Evolutionary conservation across 177 flowering plant genomes (phyloP).

Genomic region (Vitis hybrid): DNA sequence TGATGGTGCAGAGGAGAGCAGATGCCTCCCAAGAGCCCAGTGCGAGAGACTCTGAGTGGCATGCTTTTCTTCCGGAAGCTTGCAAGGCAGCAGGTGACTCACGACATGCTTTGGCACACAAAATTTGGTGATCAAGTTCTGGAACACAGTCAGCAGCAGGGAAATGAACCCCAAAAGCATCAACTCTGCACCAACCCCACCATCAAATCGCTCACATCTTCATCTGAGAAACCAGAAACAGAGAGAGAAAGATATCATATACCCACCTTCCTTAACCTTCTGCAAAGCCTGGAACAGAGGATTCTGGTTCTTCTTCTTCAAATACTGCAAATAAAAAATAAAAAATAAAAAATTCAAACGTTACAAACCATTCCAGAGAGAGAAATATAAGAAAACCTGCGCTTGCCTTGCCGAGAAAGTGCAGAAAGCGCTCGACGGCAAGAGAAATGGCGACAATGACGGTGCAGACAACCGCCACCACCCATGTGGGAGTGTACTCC

Average conservation of each 20-base stretch:
- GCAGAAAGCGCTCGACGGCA: constrained; percentile 51
- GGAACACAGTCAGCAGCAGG: constrained; percentile 69
- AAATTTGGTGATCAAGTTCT: constrained; percentile 48
- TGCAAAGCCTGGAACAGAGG: constrained; percentile 73
- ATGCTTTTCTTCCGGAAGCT: constrained; percentile 8
- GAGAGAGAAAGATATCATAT: neutral
- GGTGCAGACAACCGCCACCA: constrained; percentile 67
- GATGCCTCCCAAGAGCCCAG: no score
- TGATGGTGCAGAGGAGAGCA: no score
- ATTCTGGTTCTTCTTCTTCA: constrained; percentile 57
- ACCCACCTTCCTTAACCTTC: constrained; percentile 80
- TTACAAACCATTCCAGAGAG: neutral
- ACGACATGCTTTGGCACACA: constrained; percentile 46
- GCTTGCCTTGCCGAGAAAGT: constrained; percentile 41
- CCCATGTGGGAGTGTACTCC: constrained; percentile 79
- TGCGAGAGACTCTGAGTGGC: neutral
- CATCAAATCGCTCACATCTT: neutral
- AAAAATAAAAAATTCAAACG: neutral
- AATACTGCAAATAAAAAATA: constrained; percentile 12
- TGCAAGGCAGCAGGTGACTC: constrained; percentile 67
- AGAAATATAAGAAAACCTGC: neutral
- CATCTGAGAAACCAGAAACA: neutral
- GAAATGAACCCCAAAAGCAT: constrained; percentile 97
- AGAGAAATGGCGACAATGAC: constrained; percentile 67
- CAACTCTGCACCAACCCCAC: constrained; percentile 56